Conservation (phyloP, 805 yeast genomes). For the Saccharomycopsis oosterbeekiorum region DNA sequence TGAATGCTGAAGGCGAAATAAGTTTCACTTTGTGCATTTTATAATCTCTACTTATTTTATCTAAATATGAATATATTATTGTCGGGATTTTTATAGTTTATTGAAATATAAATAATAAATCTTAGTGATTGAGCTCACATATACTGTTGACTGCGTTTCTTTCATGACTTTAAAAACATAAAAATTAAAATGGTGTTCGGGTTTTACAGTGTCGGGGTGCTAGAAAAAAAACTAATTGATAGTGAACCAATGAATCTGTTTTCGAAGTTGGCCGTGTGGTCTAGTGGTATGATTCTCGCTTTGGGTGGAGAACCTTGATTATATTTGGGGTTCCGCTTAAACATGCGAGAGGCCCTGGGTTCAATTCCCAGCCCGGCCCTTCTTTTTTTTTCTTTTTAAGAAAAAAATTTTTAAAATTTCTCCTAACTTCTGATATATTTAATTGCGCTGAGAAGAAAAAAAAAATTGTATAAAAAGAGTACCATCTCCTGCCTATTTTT, state of each 20-base stretch:
- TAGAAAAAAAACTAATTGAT: no score
- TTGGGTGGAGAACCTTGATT: slow-evolving; percentile 28
- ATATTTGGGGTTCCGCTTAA: slow-evolving; percentile 1
- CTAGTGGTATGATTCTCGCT: slow-evolving; percentile 52
- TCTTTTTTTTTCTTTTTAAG: slow-evolving; percentile 7
- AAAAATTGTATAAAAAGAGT: neutral
- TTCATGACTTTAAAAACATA: no score
- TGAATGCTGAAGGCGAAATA: neutral
- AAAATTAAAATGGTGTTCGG: no score
- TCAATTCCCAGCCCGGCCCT: slow-evolving; percentile 20
- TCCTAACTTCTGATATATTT: neutral
- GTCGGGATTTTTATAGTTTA: no score
- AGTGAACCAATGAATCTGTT: neutral
- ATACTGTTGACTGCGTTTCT: no score
- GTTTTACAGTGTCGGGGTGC: no score
- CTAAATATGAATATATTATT: no score
- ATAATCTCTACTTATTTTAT: neutral
- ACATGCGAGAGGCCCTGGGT: slow-evolving; percentile 19
- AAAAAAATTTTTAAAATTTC: neutral
- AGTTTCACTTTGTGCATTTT: neutral
- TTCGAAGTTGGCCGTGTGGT: slow-evolving; percentile 32
- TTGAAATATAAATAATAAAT: no score
- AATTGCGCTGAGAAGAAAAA: neutral
- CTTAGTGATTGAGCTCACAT: no score
- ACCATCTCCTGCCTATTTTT: neutral